Conservation (phyloP, 768 basidiomycete species). For the Tricholoma furcatifolium region DNA sequence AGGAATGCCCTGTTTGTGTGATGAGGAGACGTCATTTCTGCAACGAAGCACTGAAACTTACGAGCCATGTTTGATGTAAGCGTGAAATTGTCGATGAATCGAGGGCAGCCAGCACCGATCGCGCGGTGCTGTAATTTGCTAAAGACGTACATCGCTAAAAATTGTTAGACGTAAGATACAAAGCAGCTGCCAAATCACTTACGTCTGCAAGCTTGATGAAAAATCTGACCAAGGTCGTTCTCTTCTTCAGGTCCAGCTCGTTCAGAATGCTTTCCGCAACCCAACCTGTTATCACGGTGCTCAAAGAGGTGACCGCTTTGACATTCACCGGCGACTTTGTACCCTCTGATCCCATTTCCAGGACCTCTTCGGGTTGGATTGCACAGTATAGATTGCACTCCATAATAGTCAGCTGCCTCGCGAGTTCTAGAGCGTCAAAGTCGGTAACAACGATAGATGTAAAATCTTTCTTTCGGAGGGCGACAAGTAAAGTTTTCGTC, state of each 20-base stretch:
- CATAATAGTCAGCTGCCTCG: conserved; percentile 92
- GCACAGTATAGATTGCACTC: conserved; percentile 86
- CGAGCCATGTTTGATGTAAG: conserved; percentile 91
- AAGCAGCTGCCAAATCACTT: conserved; percentile 29
- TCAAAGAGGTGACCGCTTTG: conserved; percentile 81
- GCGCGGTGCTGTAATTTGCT: conserved; percentile 89
- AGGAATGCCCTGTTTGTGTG: conserved; percentile 60
- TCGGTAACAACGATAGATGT: conserved; percentile 73
- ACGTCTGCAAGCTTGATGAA: conserved; percentile 94
- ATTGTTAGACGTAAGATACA: conserved; percentile 8
- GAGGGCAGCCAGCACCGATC: conserved; percentile 90
- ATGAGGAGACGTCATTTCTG: not conserved
- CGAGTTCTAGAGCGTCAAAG: conserved; percentile 89
- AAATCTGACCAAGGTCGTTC: conserved; percentile 78
- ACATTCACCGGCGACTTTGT: conserved; percentile 66
- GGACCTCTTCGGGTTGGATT: conserved; percentile 84
- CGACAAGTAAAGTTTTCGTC: conserved; percentile 70
- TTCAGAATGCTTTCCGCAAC: conserved; percentile 92
- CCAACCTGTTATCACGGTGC: conserved; percentile 94
- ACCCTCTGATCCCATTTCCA: conserved; percentile 79
- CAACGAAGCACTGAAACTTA: conserved; percentile 36
- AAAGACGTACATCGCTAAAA: conserved; percentile 77
- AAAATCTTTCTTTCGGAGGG: conserved; percentile 67
- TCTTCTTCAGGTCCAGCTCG: conserved; percentile 86
- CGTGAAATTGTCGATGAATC: conserved; percentile 95